These are phyloP conservation scores for Pneumocystis sp. DNA, from an alignment of 1,139 yeast species.

Conservation along the genomic window DNA sequence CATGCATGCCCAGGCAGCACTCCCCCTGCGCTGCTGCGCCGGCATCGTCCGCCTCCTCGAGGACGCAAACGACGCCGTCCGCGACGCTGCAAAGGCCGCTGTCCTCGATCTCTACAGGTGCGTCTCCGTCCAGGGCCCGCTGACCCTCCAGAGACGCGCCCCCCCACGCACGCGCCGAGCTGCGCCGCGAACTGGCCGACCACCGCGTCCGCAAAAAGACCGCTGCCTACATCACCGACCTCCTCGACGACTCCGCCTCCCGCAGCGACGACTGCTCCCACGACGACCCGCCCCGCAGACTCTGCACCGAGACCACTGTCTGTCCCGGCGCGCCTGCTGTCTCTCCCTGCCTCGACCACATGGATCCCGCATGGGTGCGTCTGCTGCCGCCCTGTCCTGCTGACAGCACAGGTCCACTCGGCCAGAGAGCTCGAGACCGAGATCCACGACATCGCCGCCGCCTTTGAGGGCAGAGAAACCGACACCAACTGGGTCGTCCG, in stretches of 20 bases:
- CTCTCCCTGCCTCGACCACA: too few relatives aligned
- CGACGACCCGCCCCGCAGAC: too few relatives aligned
- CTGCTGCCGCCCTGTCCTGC: too few relatives aligned
- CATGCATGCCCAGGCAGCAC: conserved; percentile 24
- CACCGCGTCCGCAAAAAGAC: too few relatives aligned
- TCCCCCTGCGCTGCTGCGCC: conserved; percentile 32
- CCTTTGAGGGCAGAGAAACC: conserved; percentile 67
- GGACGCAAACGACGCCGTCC: conserved; percentile 25
- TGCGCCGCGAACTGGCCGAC: not conserved
- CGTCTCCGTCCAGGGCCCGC: not conserved
- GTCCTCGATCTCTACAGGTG: conserved; percentile 28
- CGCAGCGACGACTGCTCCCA: too few relatives aligned
- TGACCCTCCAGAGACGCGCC: too few relatives aligned
- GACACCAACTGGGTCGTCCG: conserved; percentile 75
- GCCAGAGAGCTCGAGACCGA: conserved; percentile 27
- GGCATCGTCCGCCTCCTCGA: conserved; percentile 28
- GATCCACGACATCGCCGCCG: conserved; percentile 26
- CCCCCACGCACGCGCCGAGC: too few relatives aligned
- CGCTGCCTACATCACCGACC: too few relatives aligned
- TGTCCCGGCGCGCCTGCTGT: too few relatives aligned
- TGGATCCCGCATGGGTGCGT: conserved; percentile 14
- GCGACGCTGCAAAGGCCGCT: conserved; percentile 25
- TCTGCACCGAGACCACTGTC: too few relatives aligned
- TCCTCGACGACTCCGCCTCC: too few relatives aligned
- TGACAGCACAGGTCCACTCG: conserved; percentile 20